Evolutionary conservation across 805 yeast species (phyloP).

Genomic region (Wickerhamomyces strasburgensis): DNA sequence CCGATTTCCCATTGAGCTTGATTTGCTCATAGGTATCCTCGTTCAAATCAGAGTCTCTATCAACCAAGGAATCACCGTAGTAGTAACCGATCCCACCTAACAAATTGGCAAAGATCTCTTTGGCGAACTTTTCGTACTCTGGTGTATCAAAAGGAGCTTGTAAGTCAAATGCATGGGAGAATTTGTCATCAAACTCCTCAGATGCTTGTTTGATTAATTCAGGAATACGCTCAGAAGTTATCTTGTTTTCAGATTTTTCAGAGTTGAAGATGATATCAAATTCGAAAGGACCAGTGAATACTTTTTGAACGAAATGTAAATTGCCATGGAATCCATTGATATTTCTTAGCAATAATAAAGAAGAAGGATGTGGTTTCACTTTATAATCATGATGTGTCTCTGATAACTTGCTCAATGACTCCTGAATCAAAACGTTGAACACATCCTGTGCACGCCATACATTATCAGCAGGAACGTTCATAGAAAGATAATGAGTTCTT

Average conservation of each 20-base stretch:
- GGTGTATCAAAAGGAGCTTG: constrained; percentile 46
- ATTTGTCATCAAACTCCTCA: constrained; percentile 45
- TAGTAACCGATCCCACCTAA: constrained; percentile 89
- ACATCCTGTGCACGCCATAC: constrained; percentile 79
- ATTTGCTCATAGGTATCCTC: constrained; percentile 62
- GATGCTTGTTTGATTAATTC: constrained; percentile 16
- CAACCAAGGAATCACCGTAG: constrained; percentile 79
- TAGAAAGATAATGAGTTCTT: constrained; percentile 58
- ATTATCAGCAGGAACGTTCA: constrained; percentile 65
- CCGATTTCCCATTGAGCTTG: constrained; percentile 46
- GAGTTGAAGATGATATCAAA: constrained; percentile 63
- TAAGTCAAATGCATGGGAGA: constrained; percentile 44
- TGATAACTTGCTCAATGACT: constrained; percentile 49
- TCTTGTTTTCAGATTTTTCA: constrained; percentile 36
- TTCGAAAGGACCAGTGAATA: constrained; percentile 68
- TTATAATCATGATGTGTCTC: constrained; percentile 22
- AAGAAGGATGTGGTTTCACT: constrained; percentile 32
- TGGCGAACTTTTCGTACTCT: constrained; percentile 53
- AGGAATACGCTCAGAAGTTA: constrained; percentile 29
- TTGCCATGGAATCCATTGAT: constrained; percentile 62
- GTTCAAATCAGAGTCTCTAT: constrained; percentile 60
- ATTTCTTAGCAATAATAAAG: constrained; percentile 53
- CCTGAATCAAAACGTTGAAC: constrained; percentile 63
- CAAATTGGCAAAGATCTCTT: constrained; percentile 75
- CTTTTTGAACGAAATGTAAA: constrained; percentile 72